Conservation (phyloP, 2,329 filamentous ascomycete species). For the Aquanectria penicillioides region DNA sequence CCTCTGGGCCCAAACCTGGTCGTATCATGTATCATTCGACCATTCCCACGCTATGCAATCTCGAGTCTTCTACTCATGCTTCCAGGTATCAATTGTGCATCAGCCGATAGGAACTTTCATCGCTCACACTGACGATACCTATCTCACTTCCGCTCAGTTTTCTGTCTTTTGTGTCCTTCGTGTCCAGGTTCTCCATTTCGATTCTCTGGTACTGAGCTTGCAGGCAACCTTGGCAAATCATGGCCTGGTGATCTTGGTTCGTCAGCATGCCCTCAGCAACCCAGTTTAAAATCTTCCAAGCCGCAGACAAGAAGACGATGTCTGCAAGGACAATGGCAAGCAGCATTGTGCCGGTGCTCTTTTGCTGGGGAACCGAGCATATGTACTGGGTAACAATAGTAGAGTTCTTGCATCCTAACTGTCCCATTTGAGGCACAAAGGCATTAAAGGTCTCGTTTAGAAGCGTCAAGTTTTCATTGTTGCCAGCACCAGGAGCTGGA, state of each 20-base stretch:
- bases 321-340: constrained; percentile 24
- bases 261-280: constrained; percentile 13
- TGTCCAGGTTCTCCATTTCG: neutral
- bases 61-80: too few species aligned
- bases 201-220: neutral
- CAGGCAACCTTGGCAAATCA: constrained; percentile 11
- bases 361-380: constrained; percentile 24
- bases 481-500: neutral
- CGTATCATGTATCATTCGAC: too few species aligned
- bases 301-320: constrained; percentile 27
- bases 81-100: too few species aligned
- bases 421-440: constrained; percentile 9
- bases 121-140: too few species aligned
- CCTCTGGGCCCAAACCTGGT: too few species aligned
- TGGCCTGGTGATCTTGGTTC: neutral
- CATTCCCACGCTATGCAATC: too few species aligned
- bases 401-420: neutral
- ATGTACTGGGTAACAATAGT: constrained; percentile 27
- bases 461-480: neutral
- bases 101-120: too few species aligned
- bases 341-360: constrained; percentile 23
- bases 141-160: too few species aligned
- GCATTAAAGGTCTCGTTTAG: constrained; percentile 19
- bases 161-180: neutral
- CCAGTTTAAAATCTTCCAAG: constrained; percentile 23